Base-by-base conservation (phyloP, 1,139 yeast genomes). In the Kurtzmaniella natalensis region DNA sequence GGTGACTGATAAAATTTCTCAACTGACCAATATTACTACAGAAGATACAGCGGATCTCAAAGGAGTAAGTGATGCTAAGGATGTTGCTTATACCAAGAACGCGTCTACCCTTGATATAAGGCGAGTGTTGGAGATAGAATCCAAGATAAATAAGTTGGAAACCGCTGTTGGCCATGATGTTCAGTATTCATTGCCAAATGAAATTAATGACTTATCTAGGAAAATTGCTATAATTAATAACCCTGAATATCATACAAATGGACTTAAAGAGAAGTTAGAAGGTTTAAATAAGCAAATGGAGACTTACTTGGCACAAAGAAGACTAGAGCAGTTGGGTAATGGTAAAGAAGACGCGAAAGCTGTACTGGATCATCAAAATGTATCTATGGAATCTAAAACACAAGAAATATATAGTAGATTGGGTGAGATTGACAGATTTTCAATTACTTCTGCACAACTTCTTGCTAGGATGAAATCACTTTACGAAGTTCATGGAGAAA, bases 391-490 rank as follows among this genome's bases (percentile, higher is more conserved):
- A 19, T 47, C 47, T 3, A 64, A 64, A 41, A 51, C 75, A 18
- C 56, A 61, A 28, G 64, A 61, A 35, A 39, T 78, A 3, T 67
- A 66, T 39, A 46, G 42, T 2, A 55, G 49, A 10, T 49, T 76
- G 18, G 63, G 62, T 1, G 54, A 56, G 1, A 52, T 75, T n/a
- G 64, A 63, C 23, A 45, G 45, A 2, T 53, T 65, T 25, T 55
- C 55, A 13, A 41, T 48, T 6, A 43, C 53, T 2, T 51, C 76
- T 1, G 81, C 81, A 0, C 46, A 54, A 3, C 35, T 76, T 2
- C 36, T 72, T 3, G 45, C 53, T 10, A 51, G 85, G 26, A 53
- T 78, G 21, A 63, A 68, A 38, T 53, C 71, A 0, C 54, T 78
- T 31, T 63, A 67, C 37, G 51, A 48, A 0, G 55, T 76, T 2